Base-by-base conservation (phyloP, 805 yeast species). In the Saturnispora diversa region DNA sequence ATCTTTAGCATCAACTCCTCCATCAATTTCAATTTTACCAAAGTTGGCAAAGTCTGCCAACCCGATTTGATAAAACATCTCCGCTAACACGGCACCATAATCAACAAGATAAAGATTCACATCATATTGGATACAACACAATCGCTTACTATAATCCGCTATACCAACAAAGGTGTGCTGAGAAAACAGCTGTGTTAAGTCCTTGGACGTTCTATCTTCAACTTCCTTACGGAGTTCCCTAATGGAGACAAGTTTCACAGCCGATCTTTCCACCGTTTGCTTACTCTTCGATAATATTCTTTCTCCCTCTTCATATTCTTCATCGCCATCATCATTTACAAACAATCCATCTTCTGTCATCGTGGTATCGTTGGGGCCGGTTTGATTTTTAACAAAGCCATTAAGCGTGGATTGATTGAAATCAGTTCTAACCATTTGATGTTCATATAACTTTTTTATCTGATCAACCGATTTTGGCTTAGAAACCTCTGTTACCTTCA, bases 91-190 rank as follows among this genome's bases (percentile, higher is more conserved):
- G 0, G 83, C 69, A 0, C 80, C 85, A 58, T 86, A 92, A 58
- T 90, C 96, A 15, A 90, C 76, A 19, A 92, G 60, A 54, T 72
- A 81, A 11, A 92, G 64, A 43, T 77, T 76, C 7, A 87, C 81
- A 50, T 81, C 95, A 54, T 78, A 73, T 56, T 92, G 98, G 32
- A 90, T 66, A n/a, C 95, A 82, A 11, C 83, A 79, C 16, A 90
- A 63, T 32, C 97, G 64, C 45, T 75, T 71, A 10, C 60, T 54
- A 9, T 72, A 71, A 55, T 90, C 97, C 2, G 84, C 88, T 3
- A 90, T 62, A 0, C 98, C 98, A 7, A 92, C 80, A 53, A 71
- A 84, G 0, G 80, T 74, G 37, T 81, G 73, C 40, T 82, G 75
- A 7, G 80, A 70, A 58, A 90, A 77, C 2, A 85, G 59, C 31